Conservation (phyloP, 768 basidiomycete species). For the Leccinum obscurum region DNA sequence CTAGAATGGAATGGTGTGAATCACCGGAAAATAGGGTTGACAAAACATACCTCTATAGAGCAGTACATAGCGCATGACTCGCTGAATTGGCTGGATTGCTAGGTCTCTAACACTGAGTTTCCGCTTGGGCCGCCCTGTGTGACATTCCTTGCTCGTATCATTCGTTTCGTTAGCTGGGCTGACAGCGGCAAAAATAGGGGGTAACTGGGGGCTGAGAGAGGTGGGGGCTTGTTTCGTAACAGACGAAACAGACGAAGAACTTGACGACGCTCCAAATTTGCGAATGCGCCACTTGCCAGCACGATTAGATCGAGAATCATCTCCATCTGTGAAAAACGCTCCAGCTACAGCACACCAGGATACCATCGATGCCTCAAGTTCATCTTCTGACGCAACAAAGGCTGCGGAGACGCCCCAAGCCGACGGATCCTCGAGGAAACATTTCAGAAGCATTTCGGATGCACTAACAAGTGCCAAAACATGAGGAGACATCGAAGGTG, state of each 20-base stretch:
- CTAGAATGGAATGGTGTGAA: slow-evolving; percentile 31
- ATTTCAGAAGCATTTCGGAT: slow-evolving; percentile 49
- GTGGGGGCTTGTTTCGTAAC: slow-evolving; percentile 8
- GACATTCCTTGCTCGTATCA: slow-evolving; percentile 7
- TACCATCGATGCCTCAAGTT: slow-evolving; percentile 56
- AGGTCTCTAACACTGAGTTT: slow-evolving; percentile 50
- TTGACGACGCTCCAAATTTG: slow-evolving; percentile 15
- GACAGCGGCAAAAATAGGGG: slow-evolving; percentile 11
- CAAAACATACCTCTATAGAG: slow-evolving; percentile 52
- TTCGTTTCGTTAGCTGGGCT: slow-evolving; percentile 6
- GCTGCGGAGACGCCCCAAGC: slow-evolving; percentile 64
- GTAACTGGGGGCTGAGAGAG: slow-evolving; percentile 11
- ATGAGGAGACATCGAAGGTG: slow-evolving; percentile 52
- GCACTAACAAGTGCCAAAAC: slow-evolving; percentile 50
- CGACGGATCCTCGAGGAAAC: slow-evolving; percentile 62
- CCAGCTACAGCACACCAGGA: slow-evolving; percentile 43
- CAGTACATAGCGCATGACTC: slow-evolving; percentile 63
- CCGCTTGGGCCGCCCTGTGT: slow-evolving; percentile 3
- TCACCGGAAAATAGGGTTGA: slow-evolving; percentile 2
- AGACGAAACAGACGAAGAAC: slow-evolving; percentile 3
- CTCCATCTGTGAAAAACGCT: slow-evolving; percentile 38
- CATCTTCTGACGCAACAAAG: slow-evolving; percentile 52
- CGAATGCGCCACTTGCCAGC: slow-evolving; percentile 27
- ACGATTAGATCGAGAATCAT: slow-evolving; percentile 12
- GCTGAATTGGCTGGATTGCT: slow-evolving; percentile 62